phyloP scores from a whole-genome alignment of 192 early-diverging fungal species.

The Linnemannia exigua region DNA sequence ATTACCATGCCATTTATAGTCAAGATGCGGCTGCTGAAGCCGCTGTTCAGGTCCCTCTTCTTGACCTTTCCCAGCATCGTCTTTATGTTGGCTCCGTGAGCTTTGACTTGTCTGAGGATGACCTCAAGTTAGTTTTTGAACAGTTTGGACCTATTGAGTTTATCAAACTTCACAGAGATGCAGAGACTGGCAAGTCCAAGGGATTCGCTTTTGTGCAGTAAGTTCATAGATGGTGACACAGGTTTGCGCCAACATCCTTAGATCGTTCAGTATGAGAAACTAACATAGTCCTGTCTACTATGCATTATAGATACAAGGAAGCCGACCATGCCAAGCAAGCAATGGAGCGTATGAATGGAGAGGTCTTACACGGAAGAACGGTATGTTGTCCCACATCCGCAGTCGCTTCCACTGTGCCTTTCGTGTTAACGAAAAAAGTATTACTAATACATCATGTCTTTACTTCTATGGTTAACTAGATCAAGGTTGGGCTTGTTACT shows the following conservation, averaged over 20 bases:
- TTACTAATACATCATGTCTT: neutral
- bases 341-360: conserved; percentile 86
- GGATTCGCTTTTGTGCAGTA: conserved; percentile 89
- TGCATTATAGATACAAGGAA: conserved; percentile 66
- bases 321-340: conserved; percentile 83
- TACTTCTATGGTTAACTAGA: conserved; percentile 56
- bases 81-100: conserved; percentile 75
- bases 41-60: conserved; percentile 38
- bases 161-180: conserved; percentile 84
- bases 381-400: conserved; percentile 48
- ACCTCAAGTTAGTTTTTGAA: conserved; percentile 86
- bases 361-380: conserved; percentile 81
- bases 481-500: conserved; percentile 82
- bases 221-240: conserved; percentile 15
- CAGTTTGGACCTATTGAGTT: conserved; percentile 88
- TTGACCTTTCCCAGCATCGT: conserved; percentile 67
- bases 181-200: conserved; percentile 78
- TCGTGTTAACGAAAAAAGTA: neutral
- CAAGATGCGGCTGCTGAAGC: conserved; percentile 32
- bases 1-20: neutral
- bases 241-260: neutral
- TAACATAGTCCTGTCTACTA: conserved; percentile 12
- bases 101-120: conserved; percentile 76
- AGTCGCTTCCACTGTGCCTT: neutral
- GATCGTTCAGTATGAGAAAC: neutral